Evolutionary conservation across 768 basidiomycete genomes (phyloP), one percentile per base, ranked within the genome.

Genomic region (Royoungia palumana): DNA sequence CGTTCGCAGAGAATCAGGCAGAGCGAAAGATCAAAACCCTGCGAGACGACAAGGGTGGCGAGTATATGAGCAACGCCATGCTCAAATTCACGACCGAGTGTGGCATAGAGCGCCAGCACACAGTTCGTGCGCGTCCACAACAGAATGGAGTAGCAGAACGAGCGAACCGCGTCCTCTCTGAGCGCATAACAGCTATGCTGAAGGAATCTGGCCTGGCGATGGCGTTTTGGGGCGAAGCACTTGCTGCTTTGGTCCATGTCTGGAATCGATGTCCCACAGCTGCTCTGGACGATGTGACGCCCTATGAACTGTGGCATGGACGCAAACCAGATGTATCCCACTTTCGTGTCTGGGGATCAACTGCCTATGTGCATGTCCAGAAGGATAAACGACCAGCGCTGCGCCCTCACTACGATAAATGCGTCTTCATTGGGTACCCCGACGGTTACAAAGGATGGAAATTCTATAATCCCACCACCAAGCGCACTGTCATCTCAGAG

Each of bases 21-120:
- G 51, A 50, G 34, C 7, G 20, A 1, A 44, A 45, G 16, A 44
- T 66, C 36, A 58, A 58, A 34, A 43, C 24, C 10, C 41, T 65
- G n/a, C 37, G 53, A 13, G 57, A 65, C 13, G 64, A 70, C 52
- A 45, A 63, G 41, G 65, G 67, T 14, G 66, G 66, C 0, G 65
- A 70, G 50, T 70, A 63, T 38, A 66, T 54, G 17, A 58, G 53
- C n/a, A 51, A 55, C 3, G 64, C 51, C 5, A 70, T 71, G 47
- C 38, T 53, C 12, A 14, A 53, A 2, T 44, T 44, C 43, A 53
- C 43, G 0, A 42, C 47, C 20, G 41, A 50, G 24, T 35, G 53
- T 25, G 55, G 35, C 35, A 35, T 35, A n/a, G 27, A 41, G 10
- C 7, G 41, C 27, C 41, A 41, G 10, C 41, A 41, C n/a, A 28